Evolutionary conservation across 2,329 filamentous ascomycete species (phyloP).

Genomic region (Tolypocladium amazonense): DNA sequence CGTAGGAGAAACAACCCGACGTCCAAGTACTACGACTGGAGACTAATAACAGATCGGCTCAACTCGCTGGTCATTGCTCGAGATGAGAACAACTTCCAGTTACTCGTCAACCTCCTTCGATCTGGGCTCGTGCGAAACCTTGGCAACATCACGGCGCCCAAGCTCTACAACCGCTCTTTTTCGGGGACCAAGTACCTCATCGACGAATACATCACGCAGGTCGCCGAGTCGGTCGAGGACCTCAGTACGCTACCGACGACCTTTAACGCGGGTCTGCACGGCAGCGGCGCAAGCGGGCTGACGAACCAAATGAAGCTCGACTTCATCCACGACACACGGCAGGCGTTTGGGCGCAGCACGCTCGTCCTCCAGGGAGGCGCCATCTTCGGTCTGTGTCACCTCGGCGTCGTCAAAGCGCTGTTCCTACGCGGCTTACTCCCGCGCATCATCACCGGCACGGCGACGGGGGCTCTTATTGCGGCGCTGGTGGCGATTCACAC

Average conservation of each 20-base stretch:
- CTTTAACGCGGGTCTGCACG: slow-evolving; percentile 22
- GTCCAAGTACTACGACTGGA: slow-evolving; percentile 76
- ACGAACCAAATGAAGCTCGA: slow-evolving; percentile 74
- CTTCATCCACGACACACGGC: slow-evolving; percentile 75
- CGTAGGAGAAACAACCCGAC: slow-evolving; percentile 69
- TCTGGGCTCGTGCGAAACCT: slow-evolving; percentile 74
- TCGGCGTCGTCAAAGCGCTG: slow-evolving; percentile 83
- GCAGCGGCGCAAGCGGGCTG: slow-evolving; percentile 29
- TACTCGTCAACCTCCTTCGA: slow-evolving; percentile 68
- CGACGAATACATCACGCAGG: slow-evolving; percentile 79
- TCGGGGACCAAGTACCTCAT: slow-evolving; percentile 84
- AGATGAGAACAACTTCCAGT: slow-evolving; percentile 61
- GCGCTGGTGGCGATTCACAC: slow-evolving; percentile 81
- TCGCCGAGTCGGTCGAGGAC: slow-evolving; percentile 71
- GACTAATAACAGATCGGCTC: slow-evolving; percentile 68
- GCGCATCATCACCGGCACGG: slow-evolving; percentile 83
- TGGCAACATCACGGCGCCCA: slow-evolving; percentile 78
- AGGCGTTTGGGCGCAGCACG: slow-evolving; percentile 78
- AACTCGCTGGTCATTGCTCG: slow-evolving; percentile 59
- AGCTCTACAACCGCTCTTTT: slow-evolving; percentile 75
- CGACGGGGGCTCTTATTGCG: slow-evolving; percentile 81
- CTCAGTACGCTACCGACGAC: slow-evolving; percentile 57
- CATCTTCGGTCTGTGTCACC: slow-evolving; percentile 82
- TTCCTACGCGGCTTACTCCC: slow-evolving; percentile 73
- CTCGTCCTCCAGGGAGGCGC: slow-evolving; percentile 82